Conservation (phyloP, 202 grass and related monocot species). For the Panicum virgatum region DNA sequence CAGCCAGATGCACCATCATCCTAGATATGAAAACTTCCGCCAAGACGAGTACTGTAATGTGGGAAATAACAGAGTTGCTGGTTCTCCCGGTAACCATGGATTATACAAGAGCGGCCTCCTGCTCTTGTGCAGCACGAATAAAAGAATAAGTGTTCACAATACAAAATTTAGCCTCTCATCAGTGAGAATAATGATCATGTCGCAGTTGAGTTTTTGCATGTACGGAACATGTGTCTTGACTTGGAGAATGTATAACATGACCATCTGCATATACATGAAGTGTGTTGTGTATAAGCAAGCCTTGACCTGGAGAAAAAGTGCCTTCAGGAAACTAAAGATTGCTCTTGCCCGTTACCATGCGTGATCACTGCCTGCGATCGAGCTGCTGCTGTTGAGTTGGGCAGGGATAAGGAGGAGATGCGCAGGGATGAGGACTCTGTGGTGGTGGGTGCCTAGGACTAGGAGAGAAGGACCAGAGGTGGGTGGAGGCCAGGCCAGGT, state of each 20-base stretch:
- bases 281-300: neutral
- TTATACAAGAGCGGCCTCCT: neutral
- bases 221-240: neutral
- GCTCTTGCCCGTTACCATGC: too few relatives aligned
- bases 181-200: neutral
- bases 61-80: neutral
- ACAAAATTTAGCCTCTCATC: neutral
- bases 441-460: neutral
- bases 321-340: neutral
- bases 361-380: neutral
- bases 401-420: neutral
- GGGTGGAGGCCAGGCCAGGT: neutral
- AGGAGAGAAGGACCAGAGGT: neutral
- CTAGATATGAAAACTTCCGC: neutral
- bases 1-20: constrained; percentile 62
- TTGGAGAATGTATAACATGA: neutral
- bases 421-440: neutral
- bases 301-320: neutral
- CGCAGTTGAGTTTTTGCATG: neutral
- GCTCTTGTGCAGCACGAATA: neutral
- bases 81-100: neutral
- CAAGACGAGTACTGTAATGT: neutral
- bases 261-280: neutral
- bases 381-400: neutral
- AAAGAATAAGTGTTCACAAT: neutral